phyloP scores from a whole-genome alignment of 768 basidiomycete genomes.

The Leccinum boreale region DNA sequence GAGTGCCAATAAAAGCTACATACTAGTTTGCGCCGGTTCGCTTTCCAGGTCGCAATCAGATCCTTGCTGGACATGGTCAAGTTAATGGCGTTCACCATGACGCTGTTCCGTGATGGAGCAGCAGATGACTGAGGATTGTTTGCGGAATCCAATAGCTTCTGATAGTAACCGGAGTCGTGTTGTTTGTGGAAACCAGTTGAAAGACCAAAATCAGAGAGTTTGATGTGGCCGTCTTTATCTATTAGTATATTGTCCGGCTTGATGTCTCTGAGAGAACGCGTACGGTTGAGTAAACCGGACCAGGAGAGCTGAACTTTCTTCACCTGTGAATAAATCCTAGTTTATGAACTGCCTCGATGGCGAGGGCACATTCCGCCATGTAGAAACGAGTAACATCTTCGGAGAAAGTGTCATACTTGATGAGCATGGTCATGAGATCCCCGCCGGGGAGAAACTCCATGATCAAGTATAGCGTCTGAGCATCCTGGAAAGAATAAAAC shows the following conservation, averaged over 20 bases:
- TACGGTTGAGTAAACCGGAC: background rate
- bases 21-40: constrained; percentile 92
- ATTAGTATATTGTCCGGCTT: constrained; percentile 95
- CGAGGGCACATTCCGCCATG: constrained; percentile 97
- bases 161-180: constrained; percentile 95
- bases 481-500: constrained; percentile 98
- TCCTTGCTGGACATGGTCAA: constrained; percentile 92
- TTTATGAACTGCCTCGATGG: constrained; percentile 96
- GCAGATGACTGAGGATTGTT: constrained; percentile 41
- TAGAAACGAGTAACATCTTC: constrained; percentile 98
- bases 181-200: constrained; percentile 99
- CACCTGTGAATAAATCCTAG: constrained; percentile 97
- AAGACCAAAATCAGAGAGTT: constrained; percentile 96
- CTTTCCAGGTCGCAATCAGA: constrained; percentile 98
- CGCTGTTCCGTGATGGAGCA: constrained; percentile 75
- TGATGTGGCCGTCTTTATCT: constrained; percentile 95
- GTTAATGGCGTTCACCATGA: constrained; percentile 97
- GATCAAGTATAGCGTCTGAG: constrained; percentile 88
- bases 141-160: constrained; percentile 74
- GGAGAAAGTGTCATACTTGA: constrained; percentile 98
- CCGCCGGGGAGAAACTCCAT: constrained; percentile 99
- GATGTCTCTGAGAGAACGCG: constrained; percentile 67
- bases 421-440: constrained; percentile 99
- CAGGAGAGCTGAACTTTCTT: background rate
- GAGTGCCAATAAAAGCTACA: constrained; percentile 18